Evolutionary conservation across 1,284 basidiomycete genomes (phyloP).

Genomic region (Termitomyces sp.): DNA sequence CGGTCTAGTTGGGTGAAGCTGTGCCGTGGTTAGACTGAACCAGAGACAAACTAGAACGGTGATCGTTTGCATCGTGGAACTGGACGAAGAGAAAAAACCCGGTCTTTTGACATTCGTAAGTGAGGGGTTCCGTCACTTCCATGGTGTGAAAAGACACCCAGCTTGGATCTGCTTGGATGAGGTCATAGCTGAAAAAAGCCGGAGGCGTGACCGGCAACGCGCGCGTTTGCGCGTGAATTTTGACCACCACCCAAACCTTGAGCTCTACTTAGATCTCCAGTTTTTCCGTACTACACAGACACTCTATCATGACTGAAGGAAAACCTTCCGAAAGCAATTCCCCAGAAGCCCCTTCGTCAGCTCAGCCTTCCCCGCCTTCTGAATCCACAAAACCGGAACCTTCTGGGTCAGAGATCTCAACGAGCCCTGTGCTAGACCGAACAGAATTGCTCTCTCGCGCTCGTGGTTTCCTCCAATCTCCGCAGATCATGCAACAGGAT

Average conservation of each 20-base stretch:
- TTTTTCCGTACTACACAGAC: neutral
- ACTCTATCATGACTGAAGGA: slow-evolving; percentile 3
- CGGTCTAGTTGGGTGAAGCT: slow-evolving; percentile 26
- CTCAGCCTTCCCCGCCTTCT: neutral
- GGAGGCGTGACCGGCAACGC: slow-evolving; percentile 1
- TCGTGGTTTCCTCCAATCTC: slow-evolving; percentile 58
- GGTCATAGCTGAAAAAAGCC: too few species aligned
- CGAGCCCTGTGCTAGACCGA: slow-evolving; percentile 17
- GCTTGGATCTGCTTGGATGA: neutral
- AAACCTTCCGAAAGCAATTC: slow-evolving; percentile 1
- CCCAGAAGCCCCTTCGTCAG: neutral
- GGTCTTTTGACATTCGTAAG: neutral
- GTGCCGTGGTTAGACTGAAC: slow-evolving; percentile 9
- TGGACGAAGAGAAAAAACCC: neutral
- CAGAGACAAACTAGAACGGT: neutral
- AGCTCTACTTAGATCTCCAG: neutral
- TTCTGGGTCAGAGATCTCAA: neutral
- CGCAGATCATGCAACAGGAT: slow-evolving; percentile 60
- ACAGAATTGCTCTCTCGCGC: slow-evolving; percentile 54
- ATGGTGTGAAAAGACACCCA: neutral
- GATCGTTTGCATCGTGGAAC: neutral
- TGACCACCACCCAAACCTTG: too few species aligned
- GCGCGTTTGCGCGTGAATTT: neutral
- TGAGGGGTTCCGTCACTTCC: neutral
- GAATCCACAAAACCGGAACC: neutral